phyloP scores from a whole-genome alignment of 306 rosid species.

The Rosa chinensis region DNA sequence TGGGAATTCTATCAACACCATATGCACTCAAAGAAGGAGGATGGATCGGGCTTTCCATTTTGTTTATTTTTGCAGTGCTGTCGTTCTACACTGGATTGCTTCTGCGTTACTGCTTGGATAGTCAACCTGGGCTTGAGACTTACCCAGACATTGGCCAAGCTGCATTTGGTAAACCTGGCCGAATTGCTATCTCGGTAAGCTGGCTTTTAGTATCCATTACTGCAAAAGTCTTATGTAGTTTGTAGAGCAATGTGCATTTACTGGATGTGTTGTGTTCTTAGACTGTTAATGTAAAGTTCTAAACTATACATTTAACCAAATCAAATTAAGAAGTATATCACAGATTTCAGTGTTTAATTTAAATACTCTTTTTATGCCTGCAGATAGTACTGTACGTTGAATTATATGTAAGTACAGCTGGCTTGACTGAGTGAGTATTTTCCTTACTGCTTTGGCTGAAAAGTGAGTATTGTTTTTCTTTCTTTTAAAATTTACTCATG shows the following conservation, averaged over 20 bases:
- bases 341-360: background rate
- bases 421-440: constrained; percentile 21
- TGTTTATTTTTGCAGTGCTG: constrained; percentile 68
- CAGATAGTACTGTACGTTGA: constrained; percentile 91
- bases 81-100: constrained; percentile 95
- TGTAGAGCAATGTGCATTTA: background rate
- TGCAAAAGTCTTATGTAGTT: background rate
- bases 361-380: constrained; percentile 34
- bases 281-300: background rate
- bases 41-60: constrained; percentile 72
- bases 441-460: constrained; percentile 11
- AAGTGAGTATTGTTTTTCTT: constrained; percentile 7
- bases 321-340: background rate
- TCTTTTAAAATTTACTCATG: background rate
- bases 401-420: constrained; percentile 77
- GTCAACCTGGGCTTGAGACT: constrained; percentile 91
- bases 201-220: background rate
- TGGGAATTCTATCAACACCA: constrained; percentile 94
- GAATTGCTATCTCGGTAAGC: constrained; percentile 77
- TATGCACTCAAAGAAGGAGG: constrained; percentile 89
- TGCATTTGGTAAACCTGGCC: constrained; percentile 82
- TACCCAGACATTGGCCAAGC: constrained; percentile 98
- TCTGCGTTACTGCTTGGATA: constrained; percentile 81
- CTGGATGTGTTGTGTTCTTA: background rate
- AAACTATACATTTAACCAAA: background rate